Evolutionary conservation across 768 basidiomycete genomes (phyloP).

Genomic region (Hericium rajendrae): DNA sequence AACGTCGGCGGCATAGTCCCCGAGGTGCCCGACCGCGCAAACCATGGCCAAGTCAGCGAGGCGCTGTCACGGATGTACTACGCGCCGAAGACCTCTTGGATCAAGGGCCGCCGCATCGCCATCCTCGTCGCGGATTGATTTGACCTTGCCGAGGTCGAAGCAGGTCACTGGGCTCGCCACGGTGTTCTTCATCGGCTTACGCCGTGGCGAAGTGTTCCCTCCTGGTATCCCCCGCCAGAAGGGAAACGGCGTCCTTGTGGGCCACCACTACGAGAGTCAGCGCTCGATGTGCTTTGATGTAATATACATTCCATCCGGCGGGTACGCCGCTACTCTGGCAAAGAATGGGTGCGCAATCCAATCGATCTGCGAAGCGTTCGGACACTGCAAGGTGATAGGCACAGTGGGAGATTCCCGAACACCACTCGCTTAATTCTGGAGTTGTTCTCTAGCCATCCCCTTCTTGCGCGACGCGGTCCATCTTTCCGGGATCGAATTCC

Average conservation of each 20-base stretch:
- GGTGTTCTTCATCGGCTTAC: constrained; percentile 54
- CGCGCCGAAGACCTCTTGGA: constrained; percentile 43
- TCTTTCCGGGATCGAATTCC: constrained; percentile 39
- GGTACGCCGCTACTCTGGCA: constrained; percentile 44
- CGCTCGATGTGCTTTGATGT: constrained; percentile 83
- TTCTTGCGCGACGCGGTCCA: constrained; percentile 38
- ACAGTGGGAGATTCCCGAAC: constrained; percentile 44
- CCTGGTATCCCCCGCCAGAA: constrained; percentile 20
- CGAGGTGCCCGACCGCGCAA: constrained; percentile 35
- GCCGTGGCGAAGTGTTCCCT: constrained; percentile 44
- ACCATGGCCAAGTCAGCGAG: constrained; percentile 47
- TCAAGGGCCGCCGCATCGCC: constrained; percentile 62
- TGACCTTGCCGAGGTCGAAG: constrained; percentile 47
- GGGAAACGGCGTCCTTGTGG: constrained; percentile 32
- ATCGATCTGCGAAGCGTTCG: constrained; percentile 77
- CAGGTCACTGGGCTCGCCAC: constrained; percentile 42
- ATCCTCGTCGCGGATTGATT: constrained; percentile 73
- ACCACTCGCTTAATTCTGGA: neutral
- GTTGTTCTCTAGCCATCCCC: constrained; percentile 28
- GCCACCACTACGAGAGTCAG: constrained; percentile 70
- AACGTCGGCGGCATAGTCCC: constrained; percentile 59
- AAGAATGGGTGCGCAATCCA: constrained; percentile 65
- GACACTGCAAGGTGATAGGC: constrained; percentile 77
- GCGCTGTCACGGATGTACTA: constrained; percentile 56
- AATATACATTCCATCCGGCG: constrained; percentile 69